Evolutionary conservation across 2,329 filamentous ascomycete species (phyloP).

Genomic region (Hymenoscyphus fraxineus): DNA sequence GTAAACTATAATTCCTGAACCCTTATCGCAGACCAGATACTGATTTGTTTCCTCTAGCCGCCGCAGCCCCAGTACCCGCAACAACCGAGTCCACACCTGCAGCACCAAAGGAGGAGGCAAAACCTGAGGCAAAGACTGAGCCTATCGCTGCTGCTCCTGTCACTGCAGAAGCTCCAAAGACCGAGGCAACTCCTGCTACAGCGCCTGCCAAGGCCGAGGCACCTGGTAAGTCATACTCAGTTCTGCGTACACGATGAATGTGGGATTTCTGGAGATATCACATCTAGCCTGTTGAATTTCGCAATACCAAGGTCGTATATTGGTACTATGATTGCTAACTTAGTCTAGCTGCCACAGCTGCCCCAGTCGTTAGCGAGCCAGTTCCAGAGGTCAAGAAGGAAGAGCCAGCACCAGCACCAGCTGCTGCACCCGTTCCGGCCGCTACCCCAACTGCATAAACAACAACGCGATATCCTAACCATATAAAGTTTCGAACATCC

Average conservation of each 20-base stretch:
- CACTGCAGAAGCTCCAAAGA: background rate
- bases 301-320: background rate
- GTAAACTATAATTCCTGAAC: slow-evolving; percentile 3
- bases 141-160: slow-evolving; percentile 8
- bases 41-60: background rate
- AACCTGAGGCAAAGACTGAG: slow-evolving; percentile 14
- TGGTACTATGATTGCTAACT: slow-evolving; percentile 4
- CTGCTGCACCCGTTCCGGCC: slow-evolving; percentile 9
- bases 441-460: slow-evolving; percentile 19
- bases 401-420: slow-evolving; percentile 14
- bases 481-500: slow-evolving; percentile 5
- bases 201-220: slow-evolving; percentile 23
- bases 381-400: slow-evolving; percentile 12
- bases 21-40: background rate
- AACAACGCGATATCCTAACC: slow-evolving; percentile 5
- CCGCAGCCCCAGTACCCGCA: background rate
- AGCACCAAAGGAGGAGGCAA: slow-evolving; percentile 21
- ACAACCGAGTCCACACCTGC: slow-evolving; percentile 9
- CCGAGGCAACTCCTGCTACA: slow-evolving; percentile 10
- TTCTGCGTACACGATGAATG: background rate
- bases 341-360: slow-evolving; percentile 12
- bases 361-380: slow-evolving; percentile 13
- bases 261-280: background rate
- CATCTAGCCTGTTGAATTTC: background rate
- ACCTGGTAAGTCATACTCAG: slow-evolving; percentile 9